A percentile compares a stretch with the other conserved stretches of the same genome.
Evolutionary conservation across 192 early-diverging fungal species (phyloP).

Genomic region (Linnemannia hyalina): DNA sequence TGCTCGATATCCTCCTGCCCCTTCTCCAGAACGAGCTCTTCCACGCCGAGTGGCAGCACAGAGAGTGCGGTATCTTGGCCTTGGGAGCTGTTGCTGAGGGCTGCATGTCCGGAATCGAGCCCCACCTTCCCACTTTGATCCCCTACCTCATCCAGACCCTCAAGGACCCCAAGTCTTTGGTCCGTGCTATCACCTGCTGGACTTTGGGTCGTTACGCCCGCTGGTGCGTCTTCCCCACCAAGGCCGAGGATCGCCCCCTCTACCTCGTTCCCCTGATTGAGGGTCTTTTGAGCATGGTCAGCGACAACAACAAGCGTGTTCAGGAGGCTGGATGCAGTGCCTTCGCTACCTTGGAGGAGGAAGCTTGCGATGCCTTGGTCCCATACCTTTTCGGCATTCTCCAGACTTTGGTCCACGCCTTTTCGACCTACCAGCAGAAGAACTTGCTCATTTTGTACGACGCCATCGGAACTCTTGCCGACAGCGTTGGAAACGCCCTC

Average conservation of each 20-base stretch:
- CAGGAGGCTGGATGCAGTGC: conserved; percentile 98
- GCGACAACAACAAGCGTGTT: conserved; percentile 98
- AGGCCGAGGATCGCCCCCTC: conserved; percentile 66
- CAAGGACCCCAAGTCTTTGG: conserved; percentile 88
- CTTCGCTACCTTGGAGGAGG: conserved; percentile 96
- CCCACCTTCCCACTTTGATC: conserved; percentile 88
- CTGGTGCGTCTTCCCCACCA: conserved; percentile 78
- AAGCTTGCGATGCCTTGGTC: conserved; percentile 81
- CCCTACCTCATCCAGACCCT: conserved; percentile 88
- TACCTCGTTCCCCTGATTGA: conserved; percentile 92
- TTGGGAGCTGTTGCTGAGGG: conserved; percentile 98
- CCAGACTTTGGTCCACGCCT: conserved; percentile 82
- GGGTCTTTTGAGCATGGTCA: conserved; percentile 77
- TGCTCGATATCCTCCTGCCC: conserved; percentile 90
- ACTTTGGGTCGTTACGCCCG: conserved; percentile 93
- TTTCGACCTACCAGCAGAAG: conserved; percentile 94
- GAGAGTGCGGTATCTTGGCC: conserved; percentile 96
- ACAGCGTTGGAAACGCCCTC: conserved; percentile 87
- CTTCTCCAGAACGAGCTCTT: conserved; percentile 86
- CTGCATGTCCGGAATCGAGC: conserved; percentile 89
- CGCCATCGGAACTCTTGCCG: conserved; percentile 97
- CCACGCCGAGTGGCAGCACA: conserved; percentile 89
- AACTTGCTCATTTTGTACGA: conserved; percentile 98
- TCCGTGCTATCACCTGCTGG: conserved; percentile 99
- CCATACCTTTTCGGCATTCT: conserved; percentile 94